phyloP scores from a whole-genome alignment of 2,329 filamentous ascomycete species.

The Aspergillus niger region DNA sequence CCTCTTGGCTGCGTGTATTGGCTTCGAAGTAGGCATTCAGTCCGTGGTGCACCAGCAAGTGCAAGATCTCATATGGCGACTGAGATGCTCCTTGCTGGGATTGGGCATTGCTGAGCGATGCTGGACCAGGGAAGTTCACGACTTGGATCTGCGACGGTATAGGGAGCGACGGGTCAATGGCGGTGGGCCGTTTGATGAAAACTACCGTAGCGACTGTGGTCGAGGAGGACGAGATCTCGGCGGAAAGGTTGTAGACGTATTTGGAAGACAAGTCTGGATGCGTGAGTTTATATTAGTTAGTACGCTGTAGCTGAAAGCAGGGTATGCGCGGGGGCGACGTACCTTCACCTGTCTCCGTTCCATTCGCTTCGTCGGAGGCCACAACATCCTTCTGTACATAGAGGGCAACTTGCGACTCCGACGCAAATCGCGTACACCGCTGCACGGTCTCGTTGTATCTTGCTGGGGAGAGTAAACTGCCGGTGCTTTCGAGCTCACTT shows the following conservation, averaged over 20 bases:
- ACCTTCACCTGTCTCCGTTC: slow-evolving; percentile 44
- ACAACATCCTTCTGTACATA: slow-evolving; percentile 82
- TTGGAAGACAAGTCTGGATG: slow-evolving; percentile 33
- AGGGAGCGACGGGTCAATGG: slow-evolving; percentile 80
- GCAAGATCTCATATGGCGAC: slow-evolving; percentile 88
- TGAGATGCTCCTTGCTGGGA: slow-evolving; percentile 71
- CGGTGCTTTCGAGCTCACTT: slow-evolving; percentile 75
- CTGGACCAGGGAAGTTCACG: slow-evolving; percentile 84
- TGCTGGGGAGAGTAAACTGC: slow-evolving; percentile 76
- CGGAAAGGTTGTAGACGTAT: slow-evolving; percentile 77
- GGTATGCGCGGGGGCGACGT: slow-evolving; percentile 22
- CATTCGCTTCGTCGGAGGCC: slow-evolving; percentile 53
- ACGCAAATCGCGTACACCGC: slow-evolving; percentile 84
- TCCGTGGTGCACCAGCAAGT: slow-evolving; percentile 87
- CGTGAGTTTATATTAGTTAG: not conserved
- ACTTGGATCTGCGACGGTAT: slow-evolving; percentile 89
- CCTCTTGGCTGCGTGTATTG: slow-evolving; percentile 80
- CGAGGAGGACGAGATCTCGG: slow-evolving; percentile 74
- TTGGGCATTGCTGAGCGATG: slow-evolving; percentile 66
- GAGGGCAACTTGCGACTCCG: slow-evolving; percentile 81
- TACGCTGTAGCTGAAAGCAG: not conserved
- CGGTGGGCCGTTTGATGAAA: slow-evolving; percentile 83
- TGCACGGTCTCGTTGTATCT: slow-evolving; percentile 78
- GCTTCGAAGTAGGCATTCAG: slow-evolving; percentile 97
- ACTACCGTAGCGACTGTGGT: slow-evolving; percentile 84